Evolutionary conservation across 345 rosid genomes (phyloP).

Genomic region (Firmiana major): DNA sequence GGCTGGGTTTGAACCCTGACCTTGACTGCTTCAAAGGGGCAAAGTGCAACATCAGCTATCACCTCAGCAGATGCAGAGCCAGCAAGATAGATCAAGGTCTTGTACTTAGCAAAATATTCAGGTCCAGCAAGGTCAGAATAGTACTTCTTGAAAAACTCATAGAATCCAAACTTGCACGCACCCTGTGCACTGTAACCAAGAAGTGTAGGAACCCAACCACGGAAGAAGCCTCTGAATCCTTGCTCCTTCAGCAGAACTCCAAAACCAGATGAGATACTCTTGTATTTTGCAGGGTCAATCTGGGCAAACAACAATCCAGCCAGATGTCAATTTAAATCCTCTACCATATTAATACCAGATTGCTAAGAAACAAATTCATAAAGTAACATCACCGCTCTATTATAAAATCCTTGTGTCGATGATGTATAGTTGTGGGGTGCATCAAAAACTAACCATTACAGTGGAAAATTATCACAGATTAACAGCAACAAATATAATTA

Average conservation of each 20-base stretch:
- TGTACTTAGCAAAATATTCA: constrained; percentile 73
- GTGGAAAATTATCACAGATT: neutral
- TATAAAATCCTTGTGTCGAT: neutral
- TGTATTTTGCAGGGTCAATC: constrained; percentile 97
- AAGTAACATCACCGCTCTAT: neutral
- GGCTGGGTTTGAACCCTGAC: constrained; percentile 99
- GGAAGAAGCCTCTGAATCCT: constrained; percentile 86
- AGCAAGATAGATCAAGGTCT: constrained; percentile 95
- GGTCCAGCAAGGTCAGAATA: constrained; percentile 96
- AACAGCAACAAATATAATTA: neutral
- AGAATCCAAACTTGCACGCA: constrained; percentile 97
- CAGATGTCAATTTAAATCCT: constrained; percentile 3
- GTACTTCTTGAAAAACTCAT: constrained; percentile 92
- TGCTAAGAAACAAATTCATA: neutral
- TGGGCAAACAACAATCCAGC: constrained; percentile 22
- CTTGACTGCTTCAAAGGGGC: constrained; percentile 99
- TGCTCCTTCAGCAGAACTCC: constrained; percentile 88
- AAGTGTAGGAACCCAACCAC: constrained; percentile 97
- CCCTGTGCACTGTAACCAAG: constrained; percentile 99
- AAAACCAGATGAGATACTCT: constrained; percentile 88
- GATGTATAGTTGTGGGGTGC: neutral
- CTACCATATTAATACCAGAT: neutral
- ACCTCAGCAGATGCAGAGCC: constrained; percentile 99
- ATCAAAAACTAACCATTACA: neutral
- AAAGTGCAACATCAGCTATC: constrained; percentile 87